phyloP scores from a whole-genome alignment of 2,329 filamentous ascomycete species.

The Macroventuria anomochaeta region DNA sequence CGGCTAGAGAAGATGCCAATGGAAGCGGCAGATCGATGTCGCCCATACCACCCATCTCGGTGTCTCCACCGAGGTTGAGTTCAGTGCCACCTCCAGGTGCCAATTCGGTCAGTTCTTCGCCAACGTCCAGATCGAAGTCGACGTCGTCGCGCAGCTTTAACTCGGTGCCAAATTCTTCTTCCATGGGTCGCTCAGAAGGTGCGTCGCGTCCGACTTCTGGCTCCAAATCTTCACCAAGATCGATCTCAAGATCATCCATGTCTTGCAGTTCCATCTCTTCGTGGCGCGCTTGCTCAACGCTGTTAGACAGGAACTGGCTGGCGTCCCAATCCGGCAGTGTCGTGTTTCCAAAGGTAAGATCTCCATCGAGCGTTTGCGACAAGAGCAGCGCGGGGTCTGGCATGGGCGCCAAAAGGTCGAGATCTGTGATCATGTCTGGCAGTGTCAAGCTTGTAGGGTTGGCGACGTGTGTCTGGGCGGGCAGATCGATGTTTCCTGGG shows the following conservation, averaged over 20 bases:
- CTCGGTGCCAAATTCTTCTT: slow-evolving; percentile 41
- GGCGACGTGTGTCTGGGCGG: slow-evolving; percentile 75
- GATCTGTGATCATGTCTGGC: slow-evolving; percentile 90
- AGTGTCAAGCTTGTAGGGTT: slow-evolving; percentile 87
- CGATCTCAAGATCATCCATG: slow-evolving; percentile 66
- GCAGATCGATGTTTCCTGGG: slow-evolving; percentile 93
- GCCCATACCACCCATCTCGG: slow-evolving; percentile 56
- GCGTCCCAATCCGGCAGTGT: slow-evolving; percentile 62
- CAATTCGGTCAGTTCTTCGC: slow-evolving; percentile 41
- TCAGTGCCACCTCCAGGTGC: slow-evolving; percentile 18
- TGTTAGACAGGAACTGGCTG: slow-evolving; percentile 81
- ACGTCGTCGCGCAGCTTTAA: slow-evolving; percentile 64
- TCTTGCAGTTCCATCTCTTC: slow-evolving; percentile 54
- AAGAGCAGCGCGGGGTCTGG: slow-evolving; percentile 87
- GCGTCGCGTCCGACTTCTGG: slow-evolving; percentile 87
- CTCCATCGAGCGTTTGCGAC: slow-evolving; percentile 67
- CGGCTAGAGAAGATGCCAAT: slow-evolving; percentile 1
- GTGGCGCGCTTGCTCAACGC: slow-evolving; percentile 63
- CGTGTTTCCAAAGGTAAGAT: slow-evolving; percentile 48
- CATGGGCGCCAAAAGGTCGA: slow-evolving; percentile 78
- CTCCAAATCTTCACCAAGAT: slow-evolving; percentile 64
- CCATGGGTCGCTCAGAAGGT: slow-evolving; percentile 59
- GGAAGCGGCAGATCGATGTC: slow-evolving; percentile 52
- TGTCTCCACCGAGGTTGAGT: slow-evolving; percentile 45
- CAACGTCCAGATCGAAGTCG: slow-evolving; percentile 55